These are phyloP conservation scores for Malassezia brasiliensis DNA, from an alignment of 1,284 basidiomycete genomes.

Conservation along the genomic window DNA sequence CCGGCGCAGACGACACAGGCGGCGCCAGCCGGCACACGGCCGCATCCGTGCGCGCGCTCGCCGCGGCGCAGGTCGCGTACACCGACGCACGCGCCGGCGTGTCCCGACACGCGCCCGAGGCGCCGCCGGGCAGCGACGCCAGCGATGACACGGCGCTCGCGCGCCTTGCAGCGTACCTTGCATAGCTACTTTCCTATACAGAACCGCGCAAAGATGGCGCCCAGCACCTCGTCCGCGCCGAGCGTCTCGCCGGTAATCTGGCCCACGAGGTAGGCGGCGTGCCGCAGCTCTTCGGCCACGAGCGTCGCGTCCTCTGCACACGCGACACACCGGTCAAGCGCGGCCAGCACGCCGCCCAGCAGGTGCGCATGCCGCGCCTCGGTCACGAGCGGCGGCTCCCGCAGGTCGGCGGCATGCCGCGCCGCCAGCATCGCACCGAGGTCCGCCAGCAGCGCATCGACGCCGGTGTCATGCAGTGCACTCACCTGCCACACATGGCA, in stretches of 20 bases:
- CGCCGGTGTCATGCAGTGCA: conserved; percentile 57
- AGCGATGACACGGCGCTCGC: background rate
- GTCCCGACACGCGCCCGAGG: background rate
- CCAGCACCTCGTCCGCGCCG: conserved; percentile 67
- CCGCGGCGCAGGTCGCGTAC: background rate
- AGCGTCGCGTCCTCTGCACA: conserved; percentile 57
- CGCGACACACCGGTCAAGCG: conserved; percentile 56
- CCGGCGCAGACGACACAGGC: too few relatives aligned
- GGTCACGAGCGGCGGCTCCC: conserved; percentile 61
- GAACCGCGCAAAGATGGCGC: conserved; percentile 63
- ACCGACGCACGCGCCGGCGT: background rate
- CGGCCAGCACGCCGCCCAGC: conserved; percentile 59
- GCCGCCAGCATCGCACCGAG: conserved; percentile 56
- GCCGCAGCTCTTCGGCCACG: conserved; percentile 72
- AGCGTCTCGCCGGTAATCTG: conserved; percentile 62
- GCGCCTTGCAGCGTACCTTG: background rate
- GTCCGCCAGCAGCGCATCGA: conserved; percentile 55
- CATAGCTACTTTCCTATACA: conserved; percentile 30
- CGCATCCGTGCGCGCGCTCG: background rate
- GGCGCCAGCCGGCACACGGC: background rate
- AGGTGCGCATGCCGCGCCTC: conserved; percentile 68
- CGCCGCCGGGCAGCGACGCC: background rate
- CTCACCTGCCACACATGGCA: conserved; percentile 56
- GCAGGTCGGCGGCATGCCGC: conserved; percentile 51
- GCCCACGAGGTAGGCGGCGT: conserved; percentile 69